Conservation (phyloP, 805 yeast species). For the Saccharomycopsis malanga region DNA sequence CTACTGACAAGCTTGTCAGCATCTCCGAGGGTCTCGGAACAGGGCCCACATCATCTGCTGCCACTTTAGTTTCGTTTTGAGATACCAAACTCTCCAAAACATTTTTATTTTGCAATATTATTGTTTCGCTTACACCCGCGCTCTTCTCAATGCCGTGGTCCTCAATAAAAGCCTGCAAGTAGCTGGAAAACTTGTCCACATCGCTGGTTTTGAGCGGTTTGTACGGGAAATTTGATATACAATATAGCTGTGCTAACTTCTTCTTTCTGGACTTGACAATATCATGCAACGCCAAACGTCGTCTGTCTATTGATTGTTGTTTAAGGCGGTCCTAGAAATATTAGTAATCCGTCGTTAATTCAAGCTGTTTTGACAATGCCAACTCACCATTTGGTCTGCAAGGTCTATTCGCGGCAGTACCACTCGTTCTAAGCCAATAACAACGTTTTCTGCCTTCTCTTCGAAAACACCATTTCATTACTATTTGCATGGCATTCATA, state of each 20-base stretch:
- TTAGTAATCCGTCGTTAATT: not conserved
- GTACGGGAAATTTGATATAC: constrained; percentile 47
- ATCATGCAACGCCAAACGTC: constrained; percentile 24
- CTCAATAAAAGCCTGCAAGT: constrained; percentile 41
- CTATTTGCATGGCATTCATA: too few relatives aligned
- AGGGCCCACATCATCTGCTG: not conserved
- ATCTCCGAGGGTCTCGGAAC: too few relatives aligned
- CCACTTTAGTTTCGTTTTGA: not conserved
- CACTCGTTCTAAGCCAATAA: too few relatives aligned
- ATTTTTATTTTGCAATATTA: constrained; percentile 23
- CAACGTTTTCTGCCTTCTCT: too few relatives aligned
- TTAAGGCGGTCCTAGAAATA: constrained; percentile 15
- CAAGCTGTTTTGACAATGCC: not conserved
- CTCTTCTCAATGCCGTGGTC: constrained; percentile 47
- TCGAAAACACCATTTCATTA: too few relatives aligned
- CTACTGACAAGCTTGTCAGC: not conserved
- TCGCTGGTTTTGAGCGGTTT: constrained; percentile 35
- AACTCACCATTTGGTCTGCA: not conserved
- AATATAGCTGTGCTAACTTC: constrained; percentile 54
- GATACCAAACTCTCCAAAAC: not conserved
- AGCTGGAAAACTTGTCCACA: constrained; percentile 33
- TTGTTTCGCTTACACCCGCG: constrained; percentile 30
- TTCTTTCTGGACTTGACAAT: constrained; percentile 47
- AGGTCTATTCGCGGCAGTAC: too few relatives aligned
- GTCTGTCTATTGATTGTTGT: constrained; percentile 19